Evolutionary conservation across 2,329 filamentous ascomycete genomes (phyloP).

Genomic region (Colletotrichum sp.): DNA sequence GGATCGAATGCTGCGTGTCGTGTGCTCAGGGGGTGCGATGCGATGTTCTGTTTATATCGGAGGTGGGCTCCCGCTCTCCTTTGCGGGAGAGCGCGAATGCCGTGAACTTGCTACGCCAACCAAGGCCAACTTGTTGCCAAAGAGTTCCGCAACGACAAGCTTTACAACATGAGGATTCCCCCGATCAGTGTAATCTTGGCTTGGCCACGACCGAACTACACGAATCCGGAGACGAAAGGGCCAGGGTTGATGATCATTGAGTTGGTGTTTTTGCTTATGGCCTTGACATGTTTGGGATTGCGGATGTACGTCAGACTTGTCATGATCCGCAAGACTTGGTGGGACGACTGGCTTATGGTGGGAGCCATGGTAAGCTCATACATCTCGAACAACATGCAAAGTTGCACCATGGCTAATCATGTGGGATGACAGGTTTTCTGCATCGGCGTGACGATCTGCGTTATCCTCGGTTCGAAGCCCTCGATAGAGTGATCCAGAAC

Average conservation of each 20-base stretch:
- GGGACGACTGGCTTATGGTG: constrained; percentile 49
- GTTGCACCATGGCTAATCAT: accelerated
- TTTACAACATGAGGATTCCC: neutral
- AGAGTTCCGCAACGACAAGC: neutral
- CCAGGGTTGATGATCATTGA: constrained; percentile 42
- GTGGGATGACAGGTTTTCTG: constrained; percentile 31
- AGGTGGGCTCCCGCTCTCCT: neutral
- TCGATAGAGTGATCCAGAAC: accelerated
- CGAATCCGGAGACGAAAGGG: neutral
- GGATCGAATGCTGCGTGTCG: neutral
- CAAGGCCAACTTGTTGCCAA: neutral
- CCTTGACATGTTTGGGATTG: constrained; percentile 36
- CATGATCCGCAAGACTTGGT: constrained; percentile 36
- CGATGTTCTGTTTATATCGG: neutral
- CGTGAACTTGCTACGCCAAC: no score
- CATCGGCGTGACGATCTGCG: constrained; percentile 36
- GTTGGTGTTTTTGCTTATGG: constrained; percentile 36
- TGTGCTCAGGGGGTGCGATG: neutral
- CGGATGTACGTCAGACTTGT: constrained; percentile 41
- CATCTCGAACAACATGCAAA: neutral
- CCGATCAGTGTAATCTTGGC: neutral
- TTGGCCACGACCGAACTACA: neutral
- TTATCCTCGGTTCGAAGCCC: constrained; percentile 28
- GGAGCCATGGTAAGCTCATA: constrained; percentile 35
- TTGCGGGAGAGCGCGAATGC: neutral